Evolutionary conservation across 495 filamentous ascomycete species (phyloP).

Genomic region (Penicillium paxilli): DNA sequence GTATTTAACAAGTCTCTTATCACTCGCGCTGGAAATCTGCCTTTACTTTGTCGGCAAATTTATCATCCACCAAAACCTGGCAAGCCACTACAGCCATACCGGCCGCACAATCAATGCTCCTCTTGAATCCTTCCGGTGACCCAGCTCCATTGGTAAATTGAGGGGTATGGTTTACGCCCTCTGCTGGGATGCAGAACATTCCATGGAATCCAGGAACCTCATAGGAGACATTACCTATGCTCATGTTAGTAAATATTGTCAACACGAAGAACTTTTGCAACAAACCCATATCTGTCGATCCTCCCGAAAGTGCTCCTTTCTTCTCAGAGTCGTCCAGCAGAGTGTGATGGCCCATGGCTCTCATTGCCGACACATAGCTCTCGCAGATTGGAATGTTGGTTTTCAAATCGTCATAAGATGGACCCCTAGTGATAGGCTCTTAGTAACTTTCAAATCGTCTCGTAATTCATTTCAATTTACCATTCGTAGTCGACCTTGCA

Average conservation of each 20-base stretch:
- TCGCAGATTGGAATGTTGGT: slow-evolving; percentile 50
- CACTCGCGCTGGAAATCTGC: slow-evolving; percentile 23
- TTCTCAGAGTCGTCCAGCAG: slow-evolving; percentile 45
- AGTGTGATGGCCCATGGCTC: slow-evolving; percentile 41
- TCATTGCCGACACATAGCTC: slow-evolving; percentile 53
- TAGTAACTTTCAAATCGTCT: neutral
- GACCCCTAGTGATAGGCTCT: slow-evolving; percentile 24
- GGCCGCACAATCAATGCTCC: slow-evolving; percentile 50
- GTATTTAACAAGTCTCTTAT: neutral
- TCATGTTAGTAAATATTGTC: slow-evolving; percentile 4
- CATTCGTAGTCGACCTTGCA: slow-evolving; percentile 50
- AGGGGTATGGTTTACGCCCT: slow-evolving; percentile 57
- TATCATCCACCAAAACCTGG: slow-evolving; percentile 47
- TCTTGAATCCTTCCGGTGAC: slow-evolving; percentile 46
- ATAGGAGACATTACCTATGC: slow-evolving; percentile 58
- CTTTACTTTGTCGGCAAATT: slow-evolving; percentile 32
- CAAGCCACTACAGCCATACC: slow-evolving; percentile 60
- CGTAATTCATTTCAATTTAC: slow-evolving; percentile 7
- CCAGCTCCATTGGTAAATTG: slow-evolving; percentile 54
- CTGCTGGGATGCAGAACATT: slow-evolving; percentile 51
- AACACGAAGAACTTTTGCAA: neutral
- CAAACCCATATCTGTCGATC: slow-evolving; percentile 43
- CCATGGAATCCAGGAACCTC: slow-evolving; percentile 59
- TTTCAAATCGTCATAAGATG: slow-evolving; percentile 54
- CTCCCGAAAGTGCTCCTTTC: slow-evolving; percentile 23